phyloP scores from a whole-genome alignment of 2,329 filamentous ascomycete species.

The Delphinella strobiligena region DNA sequence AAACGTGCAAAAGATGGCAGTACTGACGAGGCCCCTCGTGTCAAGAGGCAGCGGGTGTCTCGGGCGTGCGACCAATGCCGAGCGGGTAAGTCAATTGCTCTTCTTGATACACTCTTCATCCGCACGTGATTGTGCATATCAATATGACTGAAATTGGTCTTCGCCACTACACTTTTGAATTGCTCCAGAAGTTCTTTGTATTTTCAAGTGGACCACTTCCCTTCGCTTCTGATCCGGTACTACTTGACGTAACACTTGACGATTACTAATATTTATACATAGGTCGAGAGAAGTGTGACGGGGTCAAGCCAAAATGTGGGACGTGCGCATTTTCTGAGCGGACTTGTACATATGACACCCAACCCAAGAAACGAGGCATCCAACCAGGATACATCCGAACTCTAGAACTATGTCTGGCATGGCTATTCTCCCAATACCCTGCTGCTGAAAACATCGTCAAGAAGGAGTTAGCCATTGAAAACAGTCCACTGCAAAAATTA shows the following conservation, averaged over 20 bases:
- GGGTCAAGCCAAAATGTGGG: constrained; percentile 52
- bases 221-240: too few species aligned
- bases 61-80: constrained; percentile 29
- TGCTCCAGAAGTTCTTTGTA: too few species aligned
- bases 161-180: too few species aligned
- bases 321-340: constrained; percentile 53
- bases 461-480: neutral
- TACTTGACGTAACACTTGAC: too few species aligned
- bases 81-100: constrained; percentile 11
- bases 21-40: constrained; percentile 4
- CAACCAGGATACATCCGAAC: constrained; percentile 71
- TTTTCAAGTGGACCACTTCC: neutral
- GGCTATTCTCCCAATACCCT: constrained; percentile 51
- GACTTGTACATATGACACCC: constrained; percentile 58
- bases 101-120: neutral
- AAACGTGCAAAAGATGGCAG: neutral
- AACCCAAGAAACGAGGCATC: constrained; percentile 64
- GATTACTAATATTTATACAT: too few species aligned
- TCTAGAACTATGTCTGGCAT: constrained; percentile 56
- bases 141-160: too few species aligned
- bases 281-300: constrained; percentile 52
- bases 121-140: too few species aligned
- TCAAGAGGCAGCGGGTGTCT: constrained; percentile 39
- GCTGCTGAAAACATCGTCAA: constrained; percentile 32
- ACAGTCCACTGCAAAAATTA: neutral